Percentiles rank a stretch among this genome's conserved stretches.
These are phyloP conservation scores for Brettanomyces sp. DNA, from an alignment of 805 yeast genomes.

Conservation along the genomic window DNA sequence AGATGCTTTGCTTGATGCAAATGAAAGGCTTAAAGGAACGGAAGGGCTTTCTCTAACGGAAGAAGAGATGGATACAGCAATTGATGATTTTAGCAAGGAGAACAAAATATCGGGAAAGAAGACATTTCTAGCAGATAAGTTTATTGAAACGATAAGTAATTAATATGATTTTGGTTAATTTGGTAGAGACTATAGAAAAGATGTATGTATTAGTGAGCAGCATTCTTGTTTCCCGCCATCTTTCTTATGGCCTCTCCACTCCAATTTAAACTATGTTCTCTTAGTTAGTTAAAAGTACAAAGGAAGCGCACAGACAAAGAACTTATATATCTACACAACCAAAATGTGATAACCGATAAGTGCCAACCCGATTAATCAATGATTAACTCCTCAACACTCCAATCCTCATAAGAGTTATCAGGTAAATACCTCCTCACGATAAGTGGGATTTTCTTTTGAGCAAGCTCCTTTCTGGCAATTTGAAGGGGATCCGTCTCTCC, in stretches of 20 bases:
- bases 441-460: constrained; percentile 90
- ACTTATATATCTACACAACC: background rate
- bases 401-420: constrained; percentile 94
- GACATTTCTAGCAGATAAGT: constrained; percentile 51
- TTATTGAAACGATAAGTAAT: constrained; percentile 34
- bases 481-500: constrained; percentile 99
- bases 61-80: constrained; percentile 39
- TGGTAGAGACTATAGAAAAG: no score
- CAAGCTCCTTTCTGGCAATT: constrained; percentile 93
- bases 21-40: constrained; percentile 34
- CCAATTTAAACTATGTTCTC: no score
- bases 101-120: constrained; percentile 48
- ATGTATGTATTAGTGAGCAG: no score
- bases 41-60: constrained; percentile 12
- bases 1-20: constrained; percentile 33
- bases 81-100: constrained; percentile 46
- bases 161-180: background rate
- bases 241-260: no score
- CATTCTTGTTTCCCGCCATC: no score
- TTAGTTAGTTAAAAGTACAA: constrained; percentile 25
- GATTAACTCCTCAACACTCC: constrained; percentile 98
- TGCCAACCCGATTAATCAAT: constrained; percentile 43
- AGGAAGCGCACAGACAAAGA: background rate
- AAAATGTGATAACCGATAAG: background rate
- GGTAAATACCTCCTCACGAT: constrained; percentile 95